Evolutionary conservation across 2,329 filamentous ascomycete species (phyloP).

Genomic region (Alternaria consortialis): DNA sequence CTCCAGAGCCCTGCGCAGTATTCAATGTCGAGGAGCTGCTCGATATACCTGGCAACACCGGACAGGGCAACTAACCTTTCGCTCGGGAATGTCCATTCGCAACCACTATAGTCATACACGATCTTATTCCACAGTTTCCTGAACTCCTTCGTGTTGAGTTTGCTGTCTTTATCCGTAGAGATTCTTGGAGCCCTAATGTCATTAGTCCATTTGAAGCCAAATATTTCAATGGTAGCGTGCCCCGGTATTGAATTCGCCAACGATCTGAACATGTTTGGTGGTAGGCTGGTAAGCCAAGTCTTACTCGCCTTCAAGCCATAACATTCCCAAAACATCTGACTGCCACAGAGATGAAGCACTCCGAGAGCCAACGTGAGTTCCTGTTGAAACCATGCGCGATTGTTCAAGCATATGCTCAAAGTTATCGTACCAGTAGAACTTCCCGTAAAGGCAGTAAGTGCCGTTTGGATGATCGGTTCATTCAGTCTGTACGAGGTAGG

Average conservation of each 20-base stretch:
- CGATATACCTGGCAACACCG: neutral
- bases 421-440: neutral
- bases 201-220: neutral
- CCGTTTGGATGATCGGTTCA: neutral
- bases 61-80: slow-evolving; percentile 1
- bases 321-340: slow-evolving; percentile 1
- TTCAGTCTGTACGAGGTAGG: neutral
- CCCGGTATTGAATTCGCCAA: neutral
- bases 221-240: neutral
- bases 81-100: neutral
- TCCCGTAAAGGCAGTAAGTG: neutral
- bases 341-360: neutral
- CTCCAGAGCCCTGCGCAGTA: slow-evolving; percentile 1
- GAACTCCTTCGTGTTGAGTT: too few relatives aligned
- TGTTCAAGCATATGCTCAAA: neutral
- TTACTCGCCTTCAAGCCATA: neutral
- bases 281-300: neutral
- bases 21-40: neutral
- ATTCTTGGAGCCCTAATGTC: neutral
- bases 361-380: neutral
- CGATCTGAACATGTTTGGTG: fast-evolving
- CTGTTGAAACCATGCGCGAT: neutral
- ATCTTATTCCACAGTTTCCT: neutral
- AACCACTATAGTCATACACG: neutral
- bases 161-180: neutral